These are phyloP conservation scores for Salix koriyanagi DNA, from an alignment of 345 rosid species.

Conservation along the genomic window DNA sequence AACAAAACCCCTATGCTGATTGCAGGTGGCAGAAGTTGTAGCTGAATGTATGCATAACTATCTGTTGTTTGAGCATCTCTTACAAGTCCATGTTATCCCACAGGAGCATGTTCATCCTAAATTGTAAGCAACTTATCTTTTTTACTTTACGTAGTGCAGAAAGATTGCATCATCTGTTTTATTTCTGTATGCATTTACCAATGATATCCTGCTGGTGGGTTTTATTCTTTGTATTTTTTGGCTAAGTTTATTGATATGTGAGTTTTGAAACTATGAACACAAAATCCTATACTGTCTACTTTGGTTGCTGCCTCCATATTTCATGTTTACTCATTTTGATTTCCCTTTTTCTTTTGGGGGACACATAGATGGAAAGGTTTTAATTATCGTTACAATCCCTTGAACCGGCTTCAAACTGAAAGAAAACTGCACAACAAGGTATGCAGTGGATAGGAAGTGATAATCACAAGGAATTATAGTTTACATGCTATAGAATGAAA, in stretches of 20 bases:
- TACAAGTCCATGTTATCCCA: conserved; percentile 69
- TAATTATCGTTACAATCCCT: conserved; percentile 46
- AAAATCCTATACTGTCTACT: not conserved
- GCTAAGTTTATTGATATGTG: not conserved
- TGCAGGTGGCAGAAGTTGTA: conserved; percentile 87
- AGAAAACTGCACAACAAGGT: conserved; percentile 69
- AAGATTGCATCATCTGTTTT: not conserved
- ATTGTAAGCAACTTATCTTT: conserved; percentile 43
- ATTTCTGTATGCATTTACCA: no score
- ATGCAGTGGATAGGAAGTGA: not conserved
- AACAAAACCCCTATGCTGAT: conserved; percentile 3
- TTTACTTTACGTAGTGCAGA: not conserved
- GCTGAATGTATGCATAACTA: conserved; percentile 88
- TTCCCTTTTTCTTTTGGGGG: not conserved
- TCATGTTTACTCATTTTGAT: not conserved
- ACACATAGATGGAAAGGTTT: conserved; percentile 76
- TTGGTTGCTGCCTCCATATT: not conserved
- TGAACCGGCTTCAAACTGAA: conserved; percentile 62
- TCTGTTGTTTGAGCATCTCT: conserved; percentile 73
- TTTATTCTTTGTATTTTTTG: not conserved
- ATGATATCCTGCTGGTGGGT: no score
- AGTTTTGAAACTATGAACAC: not conserved
- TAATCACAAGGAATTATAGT: not conserved
- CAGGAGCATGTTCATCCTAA: conserved; percentile 74
- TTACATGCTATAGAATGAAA: not conserved